These are phyloP conservation scores for Salvia sclarea DNA, from an alignment of 305 asterid genomes.

Conservation along the genomic window DNA sequence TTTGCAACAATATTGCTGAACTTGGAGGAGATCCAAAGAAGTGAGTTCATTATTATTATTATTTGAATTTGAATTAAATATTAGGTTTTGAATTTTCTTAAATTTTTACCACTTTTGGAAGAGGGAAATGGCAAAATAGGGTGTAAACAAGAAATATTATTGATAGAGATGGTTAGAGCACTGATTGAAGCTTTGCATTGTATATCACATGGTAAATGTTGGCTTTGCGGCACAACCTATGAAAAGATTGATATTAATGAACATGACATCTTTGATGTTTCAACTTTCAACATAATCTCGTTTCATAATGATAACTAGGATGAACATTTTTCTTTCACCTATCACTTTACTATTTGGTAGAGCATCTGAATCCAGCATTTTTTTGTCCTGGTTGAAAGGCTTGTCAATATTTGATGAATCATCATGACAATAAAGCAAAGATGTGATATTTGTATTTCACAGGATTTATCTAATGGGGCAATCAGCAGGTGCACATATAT, in stretches of 20 bases:
- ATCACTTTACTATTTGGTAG: constrained; percentile 3
- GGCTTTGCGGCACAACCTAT: no score
- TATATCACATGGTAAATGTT: neutral
- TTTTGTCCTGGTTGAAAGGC: neutral
- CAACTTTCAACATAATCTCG: neutral
- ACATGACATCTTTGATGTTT: no score
- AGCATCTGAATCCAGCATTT: constrained; percentile 6
- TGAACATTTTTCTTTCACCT: neutral
- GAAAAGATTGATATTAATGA: no score
- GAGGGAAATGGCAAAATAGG: constrained; percentile 9
- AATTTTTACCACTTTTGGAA: neutral
- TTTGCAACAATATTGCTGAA: constrained; percentile 64
- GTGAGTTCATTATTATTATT: constrained; percentile 38
- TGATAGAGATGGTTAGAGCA: constrained; percentile 22
- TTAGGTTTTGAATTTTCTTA: neutral
- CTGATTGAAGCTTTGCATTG: constrained; percentile 21
- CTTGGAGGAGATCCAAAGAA: constrained; percentile 92
- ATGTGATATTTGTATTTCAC: constrained; percentile 13
- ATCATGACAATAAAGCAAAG: constrained; percentile 14
- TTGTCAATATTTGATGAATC: neutral
- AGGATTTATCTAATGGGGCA: constrained; percentile 97
- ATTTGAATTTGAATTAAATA: neutral
- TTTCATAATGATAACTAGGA: neutral
- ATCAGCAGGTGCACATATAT: constrained; percentile 99
- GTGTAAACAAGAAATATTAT: neutral